Evolutionary conservation across 2,329 filamentous ascomycete genomes (phyloP).

Genomic region (Penicillium hesseltinei): DNA sequence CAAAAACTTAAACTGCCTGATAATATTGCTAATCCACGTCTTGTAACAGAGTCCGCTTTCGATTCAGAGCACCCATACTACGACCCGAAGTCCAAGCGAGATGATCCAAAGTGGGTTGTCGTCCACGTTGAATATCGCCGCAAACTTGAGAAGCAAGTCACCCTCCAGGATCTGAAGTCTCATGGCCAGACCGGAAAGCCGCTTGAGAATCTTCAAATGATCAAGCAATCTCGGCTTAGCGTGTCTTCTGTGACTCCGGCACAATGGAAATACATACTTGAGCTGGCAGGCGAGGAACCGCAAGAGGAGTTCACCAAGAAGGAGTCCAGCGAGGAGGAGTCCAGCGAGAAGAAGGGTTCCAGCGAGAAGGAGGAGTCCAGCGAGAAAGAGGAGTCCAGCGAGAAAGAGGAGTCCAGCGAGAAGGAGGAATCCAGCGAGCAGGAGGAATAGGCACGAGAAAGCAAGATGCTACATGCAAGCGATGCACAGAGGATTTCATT

Average conservation of each 20-base stretch:
- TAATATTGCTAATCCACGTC: slow-evolving; percentile 9
- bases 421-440: background rate
- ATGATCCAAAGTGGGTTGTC: slow-evolving; percentile 77
- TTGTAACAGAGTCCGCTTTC: slow-evolving; percentile 62
- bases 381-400: background rate
- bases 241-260: slow-evolving; percentile 56
- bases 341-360: background rate
- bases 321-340: background rate
- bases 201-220: slow-evolving; percentile 74
- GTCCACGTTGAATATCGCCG: slow-evolving; percentile 84
- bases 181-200: slow-evolving; percentile 56
- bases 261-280: slow-evolving; percentile 51
- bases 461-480: background rate
- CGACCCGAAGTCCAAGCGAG: slow-evolving; percentile 69
- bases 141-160: slow-evolving; percentile 72
- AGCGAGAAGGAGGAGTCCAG: slow-evolving; percentile 2
- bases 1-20: slow-evolving; percentile 11
- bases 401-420: slow-evolving; percentile 4
- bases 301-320: slow-evolving; percentile 13
- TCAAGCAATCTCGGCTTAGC: slow-evolving; percentile 79
- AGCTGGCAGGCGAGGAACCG: slow-evolving; percentile 38
- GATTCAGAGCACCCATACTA: slow-evolving; percentile 75
- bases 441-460: background rate
- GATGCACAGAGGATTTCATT: background rate
- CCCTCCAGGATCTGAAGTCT: slow-evolving; percentile 68